Base-by-base conservation (phyloP, 2,329 filamentous ascomycete species). In the Dactylellina haptotyla region DNA sequence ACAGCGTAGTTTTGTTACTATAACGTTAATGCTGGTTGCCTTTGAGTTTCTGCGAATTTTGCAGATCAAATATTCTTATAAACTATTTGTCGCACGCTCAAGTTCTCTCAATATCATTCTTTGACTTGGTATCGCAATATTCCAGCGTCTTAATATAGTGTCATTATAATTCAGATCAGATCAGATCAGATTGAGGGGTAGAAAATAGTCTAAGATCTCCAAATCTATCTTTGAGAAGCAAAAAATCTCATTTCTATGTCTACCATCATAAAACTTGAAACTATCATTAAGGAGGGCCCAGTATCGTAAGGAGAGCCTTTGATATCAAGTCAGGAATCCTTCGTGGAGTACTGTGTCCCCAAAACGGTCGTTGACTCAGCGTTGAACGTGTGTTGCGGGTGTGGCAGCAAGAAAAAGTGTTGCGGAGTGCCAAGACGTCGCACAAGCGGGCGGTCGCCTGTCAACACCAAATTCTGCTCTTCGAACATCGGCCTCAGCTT, bases 391-490 rank as follows among this genome's bases (percentile, higher is more conserved):
- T 45, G 57, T 62, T 62, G 57, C 10, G 1, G 5, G 34, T 32
- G 57, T 62, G 18, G 32, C 14, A 6, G 6, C 14, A 6, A 16
- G 34, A 39, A 41, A 53, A 8, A 16, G 64, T 41, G 45, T 61
- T 30, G 26, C 32, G 16, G 41, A 23, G 48, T 48, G 64, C 64
- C 64, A 69, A 69, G 64, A 69, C 48, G 64, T 69, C 46, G 48
- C 56, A 69, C 64, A 69, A 41, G 34, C 63, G 30, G 59, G 45
- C 16, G 16, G 26, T 53, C 37, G 43, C 39, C 53, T 34, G 4
- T 53, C 48, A 54, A 39, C 56, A 69, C 64, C 64, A 69, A 69
- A 69, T 45, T 69, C 64, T 69, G 64, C 51, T 43, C n/a, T 53
- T 54, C 34, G 18, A 69, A 69, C 64, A 34, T 69, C 64, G 46